phyloP scores from a whole-genome alignment of 345 rosid genomes.

The Theobroma cacao region DNA sequence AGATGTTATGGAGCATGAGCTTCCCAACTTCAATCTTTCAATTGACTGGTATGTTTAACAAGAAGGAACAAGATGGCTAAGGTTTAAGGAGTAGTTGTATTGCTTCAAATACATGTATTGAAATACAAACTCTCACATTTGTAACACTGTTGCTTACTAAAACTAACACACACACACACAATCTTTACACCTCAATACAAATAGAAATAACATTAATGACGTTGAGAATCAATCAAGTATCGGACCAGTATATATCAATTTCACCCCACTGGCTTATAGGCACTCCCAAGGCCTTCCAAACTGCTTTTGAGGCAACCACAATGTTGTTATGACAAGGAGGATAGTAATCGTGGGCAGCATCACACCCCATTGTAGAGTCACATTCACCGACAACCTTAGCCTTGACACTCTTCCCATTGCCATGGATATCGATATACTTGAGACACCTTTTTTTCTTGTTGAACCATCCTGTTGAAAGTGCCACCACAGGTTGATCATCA shows the following conservation, averaged over 20 bases:
- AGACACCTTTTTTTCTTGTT: slow-evolving; percentile 20
- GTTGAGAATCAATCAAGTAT: slow-evolving; percentile 9
- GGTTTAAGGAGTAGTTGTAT: not conserved
- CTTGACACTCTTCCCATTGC: slow-evolving; percentile 26
- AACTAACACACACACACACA: not conserved
- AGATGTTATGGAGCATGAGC: not conserved
- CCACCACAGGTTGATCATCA: not conserved
- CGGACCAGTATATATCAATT: slow-evolving; percentile 31
- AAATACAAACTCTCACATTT: not conserved
- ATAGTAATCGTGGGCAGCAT: slow-evolving; percentile 24
- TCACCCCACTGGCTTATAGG: slow-evolving; percentile 22
- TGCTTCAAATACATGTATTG: not conserved
- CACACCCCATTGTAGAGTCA: slow-evolving; percentile 31
- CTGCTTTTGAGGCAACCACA: slow-evolving; percentile 32
- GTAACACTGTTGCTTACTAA: not conserved
- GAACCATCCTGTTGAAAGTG: slow-evolving; percentile 34
- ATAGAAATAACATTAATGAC: not conserved
- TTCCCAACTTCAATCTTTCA: not conserved
- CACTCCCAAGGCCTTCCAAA: slow-evolving; percentile 38
- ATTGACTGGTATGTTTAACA: not conserved
- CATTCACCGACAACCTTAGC: slow-evolving; percentile 38
- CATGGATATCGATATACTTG: slow-evolving; percentile 15
- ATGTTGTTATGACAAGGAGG: slow-evolving; percentile 34
- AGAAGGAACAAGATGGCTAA: not conserved
- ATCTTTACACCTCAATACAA: not conserved